Percentiles rank a stretch among this genome's conserved stretches.
phyloP scores from a whole-genome alignment of 352 stramenopile genomes.

The Phytopythium helicoides region DNA sequence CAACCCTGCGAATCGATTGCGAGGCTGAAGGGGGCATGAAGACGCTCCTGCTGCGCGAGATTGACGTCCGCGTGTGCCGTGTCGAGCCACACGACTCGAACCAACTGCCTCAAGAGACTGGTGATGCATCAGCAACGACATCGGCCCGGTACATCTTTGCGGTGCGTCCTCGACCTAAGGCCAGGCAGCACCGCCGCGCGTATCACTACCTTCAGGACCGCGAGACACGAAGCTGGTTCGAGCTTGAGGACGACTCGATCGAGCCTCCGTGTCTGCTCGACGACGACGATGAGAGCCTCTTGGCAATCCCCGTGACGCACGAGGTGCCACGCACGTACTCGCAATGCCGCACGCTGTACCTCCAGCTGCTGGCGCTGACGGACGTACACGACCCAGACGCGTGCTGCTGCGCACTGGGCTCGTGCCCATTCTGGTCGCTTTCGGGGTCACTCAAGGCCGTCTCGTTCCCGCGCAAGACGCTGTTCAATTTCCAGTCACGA shows the following conservation, averaged over 20 bases:
- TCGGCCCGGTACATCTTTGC: slow-evolving; percentile 54
- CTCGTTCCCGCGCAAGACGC: slow-evolving; percentile 43
- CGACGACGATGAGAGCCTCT: slow-evolving; percentile 7
- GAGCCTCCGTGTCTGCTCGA: not conserved
- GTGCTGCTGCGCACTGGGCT: slow-evolving; percentile 47
- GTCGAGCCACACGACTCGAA: slow-evolving; percentile 10
- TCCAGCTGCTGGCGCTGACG: slow-evolving; percentile 33
- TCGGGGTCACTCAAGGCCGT: slow-evolving; percentile 34
- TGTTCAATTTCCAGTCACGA: slow-evolving; percentile 45
- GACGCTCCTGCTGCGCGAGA: slow-evolving; percentile 43
- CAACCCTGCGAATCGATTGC: not conserved
- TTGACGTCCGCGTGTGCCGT: slow-evolving; percentile 43
- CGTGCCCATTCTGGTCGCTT: slow-evolving; percentile 65
- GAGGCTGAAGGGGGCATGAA: slow-evolving; percentile 14
- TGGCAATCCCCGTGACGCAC: slow-evolving; percentile 26
- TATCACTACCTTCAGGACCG: slow-evolving; percentile 24
- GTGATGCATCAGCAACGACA: slow-evolving; percentile 1
- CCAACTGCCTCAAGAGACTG: slow-evolving; percentile 7
- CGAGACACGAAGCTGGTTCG: slow-evolving; percentile 9
- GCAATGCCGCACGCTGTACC: slow-evolving; percentile 48
- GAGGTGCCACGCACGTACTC: slow-evolving; percentile 51
- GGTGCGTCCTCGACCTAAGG: slow-evolving; percentile 19
- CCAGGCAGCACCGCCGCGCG: slow-evolving; percentile 1
- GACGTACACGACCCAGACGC: slow-evolving; percentile 33
- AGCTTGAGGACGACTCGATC: slow-evolving; percentile 10